Conservation (phyloP, 768 basidiomycete genomes). For the Suillus variegatus region DNA sequence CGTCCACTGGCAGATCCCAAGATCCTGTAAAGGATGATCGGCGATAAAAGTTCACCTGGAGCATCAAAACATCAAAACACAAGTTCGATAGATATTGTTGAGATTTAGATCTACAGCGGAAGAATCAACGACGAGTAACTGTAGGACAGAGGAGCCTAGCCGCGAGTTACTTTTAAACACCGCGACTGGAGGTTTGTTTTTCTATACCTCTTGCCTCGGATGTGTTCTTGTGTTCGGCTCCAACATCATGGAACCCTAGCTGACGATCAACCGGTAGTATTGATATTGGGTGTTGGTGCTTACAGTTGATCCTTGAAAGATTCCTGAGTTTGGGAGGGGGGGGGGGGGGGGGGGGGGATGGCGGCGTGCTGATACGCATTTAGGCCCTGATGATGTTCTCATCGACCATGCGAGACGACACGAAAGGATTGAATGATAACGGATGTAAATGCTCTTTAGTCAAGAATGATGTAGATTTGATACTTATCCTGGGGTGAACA, state of each 20-base stretch:
- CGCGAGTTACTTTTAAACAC: not conserved
- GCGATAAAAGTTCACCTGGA: not conserved
- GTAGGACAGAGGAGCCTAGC: not conserved
- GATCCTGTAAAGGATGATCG: not conserved
- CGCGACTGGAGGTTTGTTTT: not conserved
- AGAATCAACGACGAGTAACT: not conserved
- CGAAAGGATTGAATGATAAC: slow-evolving; percentile 51
- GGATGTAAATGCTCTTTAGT: not conserved
- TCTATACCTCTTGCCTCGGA: not conserved
- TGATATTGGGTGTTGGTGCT: not conserved
- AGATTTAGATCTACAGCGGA: not conserved
- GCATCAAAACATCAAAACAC: not conserved
- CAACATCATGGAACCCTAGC: not conserved
- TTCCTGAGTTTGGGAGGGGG: slow-evolving; percentile 50
- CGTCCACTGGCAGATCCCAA: not conserved
- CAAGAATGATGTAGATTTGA: not conserved
- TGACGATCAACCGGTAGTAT: not conserved
- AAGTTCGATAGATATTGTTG: not conserved
- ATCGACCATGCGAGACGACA: slow-evolving; percentile 63
- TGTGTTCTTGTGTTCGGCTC: not conserved
- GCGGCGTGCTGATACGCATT: slow-evolving; percentile 86
- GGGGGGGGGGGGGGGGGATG: slow-evolving; percentile 45
- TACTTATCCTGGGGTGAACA: not conserved
- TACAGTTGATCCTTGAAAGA: not conserved
- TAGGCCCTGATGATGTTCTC: slow-evolving; percentile 51